Evolutionary conservation across 176 grass and related monocot species (phyloP).

Genomic region (Oryza australiensis): DNA sequence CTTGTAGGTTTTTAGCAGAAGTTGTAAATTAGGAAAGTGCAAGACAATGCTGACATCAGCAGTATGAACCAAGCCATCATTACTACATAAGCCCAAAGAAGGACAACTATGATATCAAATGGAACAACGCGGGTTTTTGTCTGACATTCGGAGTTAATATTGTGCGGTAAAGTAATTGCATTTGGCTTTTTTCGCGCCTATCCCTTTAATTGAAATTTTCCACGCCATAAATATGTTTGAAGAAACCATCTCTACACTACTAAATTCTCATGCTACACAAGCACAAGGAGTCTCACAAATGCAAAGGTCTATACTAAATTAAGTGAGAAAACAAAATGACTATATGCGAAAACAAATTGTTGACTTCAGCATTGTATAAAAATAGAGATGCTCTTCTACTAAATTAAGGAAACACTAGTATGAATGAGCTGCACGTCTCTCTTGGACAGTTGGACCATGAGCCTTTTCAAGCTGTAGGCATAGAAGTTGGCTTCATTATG

Average conservation of each 20-base stretch:
- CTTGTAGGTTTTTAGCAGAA: not conserved
- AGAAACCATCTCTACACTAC: not conserved
- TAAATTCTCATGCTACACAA: not conserved
- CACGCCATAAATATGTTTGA: not conserved
- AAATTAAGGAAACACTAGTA: slow-evolving; percentile 7
- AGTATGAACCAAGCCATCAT: not conserved
- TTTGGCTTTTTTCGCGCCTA: not conserved
- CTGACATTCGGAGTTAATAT: not conserved
- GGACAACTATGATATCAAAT: not conserved
- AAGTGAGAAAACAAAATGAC: not conserved
- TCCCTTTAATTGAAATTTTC: slow-evolving; percentile 6
- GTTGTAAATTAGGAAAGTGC: not conserved
- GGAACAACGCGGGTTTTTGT: not conserved
- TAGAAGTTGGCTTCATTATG: not conserved
- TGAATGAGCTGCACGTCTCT: not conserved
- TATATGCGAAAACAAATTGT: slow-evolving; percentile 8
- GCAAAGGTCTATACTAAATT: not conserved
- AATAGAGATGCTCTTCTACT: not conserved
- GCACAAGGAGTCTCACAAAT: slow-evolving; percentile 2
- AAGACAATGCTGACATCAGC: not conserved
- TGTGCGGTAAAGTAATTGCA: not conserved
- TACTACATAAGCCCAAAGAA: slow-evolving; percentile 1
- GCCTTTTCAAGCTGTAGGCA: slow-evolving; percentile 4
- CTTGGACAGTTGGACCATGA: slow-evolving; percentile 14
- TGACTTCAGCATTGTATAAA: not conserved